Evolutionary conservation across 1,284 basidiomycete genomes (phyloP), one percentile per base, ranked within the genome.

Genomic region (Uromyces viciae-fabae): DNA sequence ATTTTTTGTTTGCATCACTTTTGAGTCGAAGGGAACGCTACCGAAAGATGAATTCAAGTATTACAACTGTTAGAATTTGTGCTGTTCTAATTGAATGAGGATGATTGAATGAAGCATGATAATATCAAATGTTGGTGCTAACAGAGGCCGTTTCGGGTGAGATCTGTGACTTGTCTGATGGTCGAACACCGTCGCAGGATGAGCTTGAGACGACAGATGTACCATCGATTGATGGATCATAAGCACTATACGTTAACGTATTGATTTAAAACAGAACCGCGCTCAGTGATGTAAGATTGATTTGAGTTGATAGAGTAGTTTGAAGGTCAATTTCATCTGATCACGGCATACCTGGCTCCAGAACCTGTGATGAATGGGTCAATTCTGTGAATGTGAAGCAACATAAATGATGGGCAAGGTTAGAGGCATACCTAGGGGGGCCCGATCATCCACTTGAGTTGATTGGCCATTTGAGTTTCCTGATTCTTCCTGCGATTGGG

Each of bases 1-100:
- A 98, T 3, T 93, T 92, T 84, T 91, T 91, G 88, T 97, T 97
- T 15, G 94, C 95, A 83, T 92, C 89, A 9, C 88, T 89, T 87
- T 97, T 98, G 81, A 95, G 82, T 33, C 82, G 54, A 22, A 85
- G 82, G 11, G 85, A 84, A 71, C 81, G 77, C 84, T 84, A 72
- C 17, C 25, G 28, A 9, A 33, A 17, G 15, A 36, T 33, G 5
- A 75, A 43, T 52, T 71, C 49, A 5, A n/a, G 31, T 4, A 22
- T 49, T 33, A 66, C 42, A 2, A 3, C n/a, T 25, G 22, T 36
- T 19, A 58, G 40, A 9, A 38, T 17, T 43, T 43, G 28, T 43
- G 38, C 31, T 54, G 11, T n/a, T 0, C 17, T 25, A 33, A 62
- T 25, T 60, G 58, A 64, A 15, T 49, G 38, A 42, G 25, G 40